Evolutionary conservation across 768 basidiomycete species (phyloP), one percentile per base, ranked within the genome.

Genomic region (Obba rivulosa): DNA sequence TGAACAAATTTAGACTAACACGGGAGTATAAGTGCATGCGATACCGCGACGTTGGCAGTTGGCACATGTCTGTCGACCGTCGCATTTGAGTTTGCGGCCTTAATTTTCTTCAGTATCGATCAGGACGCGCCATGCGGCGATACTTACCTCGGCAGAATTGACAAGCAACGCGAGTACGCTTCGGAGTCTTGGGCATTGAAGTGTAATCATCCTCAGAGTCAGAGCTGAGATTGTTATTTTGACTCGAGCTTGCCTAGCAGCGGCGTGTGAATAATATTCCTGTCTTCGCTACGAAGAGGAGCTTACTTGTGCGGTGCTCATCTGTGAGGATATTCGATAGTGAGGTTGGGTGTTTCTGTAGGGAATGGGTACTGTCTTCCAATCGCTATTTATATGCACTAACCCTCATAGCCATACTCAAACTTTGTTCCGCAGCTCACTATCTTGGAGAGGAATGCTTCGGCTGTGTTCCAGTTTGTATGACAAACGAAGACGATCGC

Each of bases 71-170:
- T 84, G 83, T 17, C 74, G 72, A 18, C 85, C 85, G 56, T 85
- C 82, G 57, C 85, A 87, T 64, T 85, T 86, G 42, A 87, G 62
- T 63, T 86, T 86, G 48, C 83, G 73, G 14, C 79, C 83, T 85
- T 31, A 13, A 31, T 5, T 13, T 39, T 50, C 31, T 44, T 43
- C 9, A 40, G 28, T 31, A 10, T 3, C 38, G 14, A n/a, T 14
- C 31, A 8, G 14, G 8, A 39, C 50, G 28, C 22, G 9, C 43
- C 10, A 48, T 48, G 21, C 41, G 8, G 21, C 20, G 16, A 5
- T 13, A 36, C 63, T 50, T 51, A 81, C 84, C 80, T 66, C 85
- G 67, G 62, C 85, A 87, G 57, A 86, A 87, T 49, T 77, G 75
- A 56, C 85, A 87, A 11, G 85, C 85, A 80, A 87, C 84, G 1